Evolutionary conservation across 1,284 basidiomycete species (phyloP).

Genomic region (Heterobasidion annosum): DNA sequence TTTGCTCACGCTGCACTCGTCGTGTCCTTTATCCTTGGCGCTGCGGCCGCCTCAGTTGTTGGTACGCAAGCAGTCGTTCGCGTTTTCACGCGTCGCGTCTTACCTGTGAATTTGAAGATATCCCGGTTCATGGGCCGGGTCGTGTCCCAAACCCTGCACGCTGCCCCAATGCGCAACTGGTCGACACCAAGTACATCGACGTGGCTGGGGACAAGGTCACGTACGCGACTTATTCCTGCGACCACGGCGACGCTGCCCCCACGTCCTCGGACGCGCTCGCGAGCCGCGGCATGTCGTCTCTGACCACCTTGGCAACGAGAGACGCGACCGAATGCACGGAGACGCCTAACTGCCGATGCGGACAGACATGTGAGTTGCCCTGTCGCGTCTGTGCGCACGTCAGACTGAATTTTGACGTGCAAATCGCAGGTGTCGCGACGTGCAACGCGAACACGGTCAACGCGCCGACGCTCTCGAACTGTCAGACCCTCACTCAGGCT

Average conservation of each 20-base stretch:
- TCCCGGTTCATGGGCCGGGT: neutral
- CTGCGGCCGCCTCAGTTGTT: no score
- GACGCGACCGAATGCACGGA: constrained; percentile 2
- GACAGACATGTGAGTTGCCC: neutral
- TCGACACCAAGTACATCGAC: neutral
- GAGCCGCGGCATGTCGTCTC: neutral
- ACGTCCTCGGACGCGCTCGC: neutral
- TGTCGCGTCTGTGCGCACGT: no score
- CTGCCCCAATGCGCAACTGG: neutral
- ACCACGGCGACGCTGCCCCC: neutral
- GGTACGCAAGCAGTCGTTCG: no score
- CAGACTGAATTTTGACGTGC: neutral
- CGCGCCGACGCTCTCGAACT: neutral
- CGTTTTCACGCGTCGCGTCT: no score
- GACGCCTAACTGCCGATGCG: neutral
- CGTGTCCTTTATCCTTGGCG: no score
- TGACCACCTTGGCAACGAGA: neutral
- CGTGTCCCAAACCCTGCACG: neutral
- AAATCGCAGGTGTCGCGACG: constrained; percentile 2
- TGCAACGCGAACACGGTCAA: neutral
- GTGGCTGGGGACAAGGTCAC: constrained; percentile 1
- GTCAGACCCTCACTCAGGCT: neutral
- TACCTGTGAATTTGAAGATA: neutral
- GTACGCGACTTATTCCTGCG: neutral
- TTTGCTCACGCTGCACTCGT: no score